Evolutionary conservation across 257 asterid species (phyloP).

Genomic region (Plantago major): DNA sequence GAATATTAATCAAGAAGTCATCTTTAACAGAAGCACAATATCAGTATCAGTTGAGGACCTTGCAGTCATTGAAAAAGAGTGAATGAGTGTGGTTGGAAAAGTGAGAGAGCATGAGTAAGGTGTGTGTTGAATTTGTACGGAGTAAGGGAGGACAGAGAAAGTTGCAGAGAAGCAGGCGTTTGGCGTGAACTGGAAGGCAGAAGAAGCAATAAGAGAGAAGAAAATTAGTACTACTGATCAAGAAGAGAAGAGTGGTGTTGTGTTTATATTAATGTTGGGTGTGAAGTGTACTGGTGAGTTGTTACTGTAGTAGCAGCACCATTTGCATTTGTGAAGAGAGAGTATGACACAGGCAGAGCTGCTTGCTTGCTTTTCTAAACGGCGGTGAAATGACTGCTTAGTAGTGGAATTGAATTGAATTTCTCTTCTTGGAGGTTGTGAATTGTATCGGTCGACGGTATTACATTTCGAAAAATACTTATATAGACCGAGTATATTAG

Average conservation of each 20-base stretch:
- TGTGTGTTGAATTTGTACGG: slow-evolving; percentile 22
- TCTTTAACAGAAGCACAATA: too few relatives aligned
- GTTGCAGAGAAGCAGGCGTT: slow-evolving; percentile 71
- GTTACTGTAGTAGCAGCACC: slow-evolving; percentile 15
- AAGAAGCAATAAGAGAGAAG: slow-evolving; percentile 38
- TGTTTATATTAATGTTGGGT: slow-evolving; percentile 23
- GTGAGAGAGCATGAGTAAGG: slow-evolving; percentile 14
- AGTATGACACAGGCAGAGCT: slow-evolving; percentile 8
- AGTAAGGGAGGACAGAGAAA: slow-evolving; percentile 2
- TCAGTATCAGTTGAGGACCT: too few relatives aligned
- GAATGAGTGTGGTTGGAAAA: neutral
- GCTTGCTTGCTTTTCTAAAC: slow-evolving; percentile 29
- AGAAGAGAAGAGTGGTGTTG: neutral
- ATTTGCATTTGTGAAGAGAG: slow-evolving; percentile 43
- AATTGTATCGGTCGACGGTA: slow-evolving; percentile 36
- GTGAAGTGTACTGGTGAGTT: slow-evolving; percentile 22
- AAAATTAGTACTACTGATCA: slow-evolving; percentile 15
- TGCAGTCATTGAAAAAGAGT: too few relatives aligned
- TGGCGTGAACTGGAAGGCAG: slow-evolving; percentile 93
- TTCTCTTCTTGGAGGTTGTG: slow-evolving; percentile 37
- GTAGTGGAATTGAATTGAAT: slow-evolving; percentile 19
- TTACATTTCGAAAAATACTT: neutral
- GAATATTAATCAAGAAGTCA: neutral
- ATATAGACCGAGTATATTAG: too few relatives aligned
- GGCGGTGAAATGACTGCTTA: slow-evolving; percentile 90